Percentiles rank a stretch among this genome's conserved stretches.
Conservation (phyloP, 192 early-diverging fungal genomes). For the Podila clonocystis region DNA sequence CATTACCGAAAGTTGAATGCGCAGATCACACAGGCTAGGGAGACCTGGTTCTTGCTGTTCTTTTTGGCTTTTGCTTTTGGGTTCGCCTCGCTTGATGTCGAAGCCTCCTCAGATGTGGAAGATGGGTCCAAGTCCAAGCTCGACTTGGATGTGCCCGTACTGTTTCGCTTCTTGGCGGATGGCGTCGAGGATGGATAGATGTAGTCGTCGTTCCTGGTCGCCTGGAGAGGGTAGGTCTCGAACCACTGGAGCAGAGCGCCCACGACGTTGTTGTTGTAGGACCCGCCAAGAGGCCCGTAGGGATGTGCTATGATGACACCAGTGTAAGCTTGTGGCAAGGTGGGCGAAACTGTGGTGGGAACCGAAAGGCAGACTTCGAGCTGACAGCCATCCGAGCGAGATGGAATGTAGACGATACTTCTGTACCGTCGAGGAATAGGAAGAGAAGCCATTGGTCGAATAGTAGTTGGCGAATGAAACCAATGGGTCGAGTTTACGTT, state of each 20-base stretch:
- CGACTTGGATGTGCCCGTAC: background rate
- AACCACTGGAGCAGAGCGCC: conserved; percentile 49
- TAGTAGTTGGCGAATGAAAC: background rate
- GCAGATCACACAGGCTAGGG: conserved; percentile 40
- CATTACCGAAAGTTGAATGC: conserved; percentile 56
- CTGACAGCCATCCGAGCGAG: conserved; percentile 15
- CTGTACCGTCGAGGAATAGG: conserved; percentile 39
- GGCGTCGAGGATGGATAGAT: background rate
- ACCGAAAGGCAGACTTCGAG: conserved; percentile 44
- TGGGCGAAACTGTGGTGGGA: conserved; percentile 21
- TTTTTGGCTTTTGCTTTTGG: background rate
- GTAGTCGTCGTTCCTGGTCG: background rate
- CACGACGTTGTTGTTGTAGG: conserved; percentile 46
- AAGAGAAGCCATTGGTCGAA: conserved; percentile 34
- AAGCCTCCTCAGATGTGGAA: background rate
- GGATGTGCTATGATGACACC: conserved; percentile 55
- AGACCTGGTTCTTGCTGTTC: background rate
- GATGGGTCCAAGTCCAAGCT: background rate
- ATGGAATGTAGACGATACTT: conserved; percentile 33
- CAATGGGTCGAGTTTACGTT: background rate
- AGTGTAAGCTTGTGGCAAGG: conserved; percentile 17
- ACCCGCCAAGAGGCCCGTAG: conserved; percentile 52
- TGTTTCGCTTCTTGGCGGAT: background rate
- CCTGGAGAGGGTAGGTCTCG: conserved; percentile 29
- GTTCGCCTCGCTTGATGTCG: background rate